Evolutionary conservation across 2,329 filamentous ascomycete genomes (phyloP).

Genomic region (Sclerotinia spermophila): DNA sequence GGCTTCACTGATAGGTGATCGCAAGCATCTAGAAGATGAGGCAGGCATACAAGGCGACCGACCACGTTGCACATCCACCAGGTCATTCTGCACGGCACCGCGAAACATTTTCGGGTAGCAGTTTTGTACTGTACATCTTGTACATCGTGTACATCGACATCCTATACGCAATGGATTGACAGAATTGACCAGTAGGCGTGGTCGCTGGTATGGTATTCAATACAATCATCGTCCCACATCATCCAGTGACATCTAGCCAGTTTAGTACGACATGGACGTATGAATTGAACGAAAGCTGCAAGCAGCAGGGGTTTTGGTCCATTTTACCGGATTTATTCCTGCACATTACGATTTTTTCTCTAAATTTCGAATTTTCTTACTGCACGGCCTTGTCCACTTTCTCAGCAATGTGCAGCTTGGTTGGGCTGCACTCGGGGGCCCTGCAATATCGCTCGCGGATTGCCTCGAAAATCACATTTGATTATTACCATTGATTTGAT

Average conservation of each 20-base stretch:
- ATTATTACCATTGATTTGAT: conserved; percentile 23
- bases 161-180: neutral
- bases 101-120: conserved; percentile 21
- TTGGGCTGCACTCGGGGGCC: conserved; percentile 27
- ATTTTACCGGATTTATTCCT: conserved; percentile 13
- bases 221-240: conserved; percentile 4
- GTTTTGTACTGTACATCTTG: conserved; percentile 1
- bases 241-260: neutral
- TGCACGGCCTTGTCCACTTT: conserved; percentile 14
- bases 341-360: neutral
- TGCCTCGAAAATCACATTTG: conserved; percentile 23
- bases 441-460: conserved; percentile 32
- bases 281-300: conserved; percentile 3
- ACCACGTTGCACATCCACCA: conserved; percentile 34
- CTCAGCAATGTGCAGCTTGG: conserved; percentile 13
- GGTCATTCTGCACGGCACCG: conserved; percentile 24
- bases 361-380: conserved; percentile 5
- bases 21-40: conserved; percentile 20
- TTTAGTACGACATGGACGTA: neutral
- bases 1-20: neutral
- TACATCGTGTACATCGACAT: too few relatives aligned
- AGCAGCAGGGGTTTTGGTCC: conserved; percentile 1
- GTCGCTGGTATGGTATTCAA: neutral
- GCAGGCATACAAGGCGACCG: conserved; percentile 35
- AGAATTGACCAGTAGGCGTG: neutral